phyloP scores from a whole-genome alignment of 73 alveolate species.

The Loxodes magnus region DNA sequence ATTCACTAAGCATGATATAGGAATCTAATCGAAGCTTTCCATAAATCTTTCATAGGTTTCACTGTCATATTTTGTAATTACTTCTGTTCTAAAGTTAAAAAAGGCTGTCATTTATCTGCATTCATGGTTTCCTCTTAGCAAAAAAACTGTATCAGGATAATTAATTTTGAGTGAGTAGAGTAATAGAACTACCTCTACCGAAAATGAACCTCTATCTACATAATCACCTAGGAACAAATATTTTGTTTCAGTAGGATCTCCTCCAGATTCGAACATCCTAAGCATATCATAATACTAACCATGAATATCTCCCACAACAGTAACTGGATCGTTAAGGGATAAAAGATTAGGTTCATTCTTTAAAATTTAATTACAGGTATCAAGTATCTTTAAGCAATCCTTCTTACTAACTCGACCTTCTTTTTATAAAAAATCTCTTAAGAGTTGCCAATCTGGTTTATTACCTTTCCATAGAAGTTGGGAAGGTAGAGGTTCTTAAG shows the following conservation, averaged over 20 bases:
- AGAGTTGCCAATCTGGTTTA: constrained; percentile 46
- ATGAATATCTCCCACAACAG: constrained; percentile 71
- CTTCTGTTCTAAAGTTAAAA: constrained; percentile 67
- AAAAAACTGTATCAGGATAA: constrained; percentile 53
- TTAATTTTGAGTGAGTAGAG: constrained; percentile 47
- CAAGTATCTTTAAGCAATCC: constrained; percentile 19
- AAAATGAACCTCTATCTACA: constrained; percentile 66
- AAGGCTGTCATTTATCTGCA: constrained; percentile 68
- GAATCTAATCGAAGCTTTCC: constrained; percentile 62
- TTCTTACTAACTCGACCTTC: constrained; percentile 48
- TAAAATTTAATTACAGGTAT: neutral
- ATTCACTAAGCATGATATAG: constrained; percentile 61
- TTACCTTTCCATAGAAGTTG: neutral
- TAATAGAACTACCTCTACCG: constrained; percentile 48
- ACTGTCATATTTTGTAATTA: constrained; percentile 50
- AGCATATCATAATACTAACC: constrained; percentile 62
- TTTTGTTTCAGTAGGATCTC: constrained; percentile 37
- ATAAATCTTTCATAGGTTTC: constrained; percentile 62
- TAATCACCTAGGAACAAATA: constrained; percentile 63
- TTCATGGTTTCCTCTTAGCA: constrained; percentile 83
- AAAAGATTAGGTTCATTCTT: constrained; percentile 51
- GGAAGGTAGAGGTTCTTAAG: no score
- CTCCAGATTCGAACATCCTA: constrained; percentile 49
- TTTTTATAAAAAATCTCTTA: constrained; percentile 30
- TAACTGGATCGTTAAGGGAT: constrained; percentile 46